Evolutionary conservation across 768 basidiomycete species (phyloP).

Genomic region (Lactarius deliciosus): DNA sequence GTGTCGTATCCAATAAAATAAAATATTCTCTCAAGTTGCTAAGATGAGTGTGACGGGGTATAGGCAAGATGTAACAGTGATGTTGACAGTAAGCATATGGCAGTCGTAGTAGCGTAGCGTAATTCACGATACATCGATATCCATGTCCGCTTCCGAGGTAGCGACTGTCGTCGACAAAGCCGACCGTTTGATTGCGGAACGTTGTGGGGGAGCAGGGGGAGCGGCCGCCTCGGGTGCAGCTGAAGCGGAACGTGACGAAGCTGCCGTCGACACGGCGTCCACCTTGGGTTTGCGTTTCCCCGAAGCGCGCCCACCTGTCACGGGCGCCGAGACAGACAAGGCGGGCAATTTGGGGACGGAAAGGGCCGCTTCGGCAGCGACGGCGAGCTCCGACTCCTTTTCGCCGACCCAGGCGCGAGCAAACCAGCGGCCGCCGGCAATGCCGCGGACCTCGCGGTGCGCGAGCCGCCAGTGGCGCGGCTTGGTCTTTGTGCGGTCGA

Average conservation of each 20-base stretch:
- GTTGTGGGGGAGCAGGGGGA: slow-evolving; percentile 13
- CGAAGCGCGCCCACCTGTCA: slow-evolving; percentile 9
- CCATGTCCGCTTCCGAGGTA: slow-evolving; percentile 24
- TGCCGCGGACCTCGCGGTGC: slow-evolving; percentile 75
- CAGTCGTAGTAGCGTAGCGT: neutral
- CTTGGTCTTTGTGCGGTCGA: slow-evolving; percentile 62
- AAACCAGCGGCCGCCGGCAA: slow-evolving; percentile 84
- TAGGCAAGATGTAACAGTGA: slow-evolving; percentile 1
- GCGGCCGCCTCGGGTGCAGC: slow-evolving; percentile 22
- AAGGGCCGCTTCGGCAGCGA: slow-evolving; percentile 19
- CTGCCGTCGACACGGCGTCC: slow-evolving; percentile 29
- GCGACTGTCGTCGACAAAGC: slow-evolving; percentile 28
- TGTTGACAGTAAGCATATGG: neutral
- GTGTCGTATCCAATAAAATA: slow-evolving; percentile 20
- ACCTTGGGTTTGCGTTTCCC: slow-evolving; percentile 28
- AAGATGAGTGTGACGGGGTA: slow-evolving; percentile 11
- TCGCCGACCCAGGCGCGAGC: slow-evolving; percentile 80
- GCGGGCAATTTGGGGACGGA: slow-evolving; percentile 27
- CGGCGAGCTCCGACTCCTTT: slow-evolving; percentile 68
- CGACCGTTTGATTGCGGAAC: slow-evolving; percentile 26
- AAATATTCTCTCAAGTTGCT: slow-evolving; percentile 12
- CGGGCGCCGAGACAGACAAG: slow-evolving; percentile 19
- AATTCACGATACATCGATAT: slow-evolving; percentile 27
- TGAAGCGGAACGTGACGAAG: slow-evolving; percentile 29
- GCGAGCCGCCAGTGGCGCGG: slow-evolving; percentile 74